Evolutionary conservation across 768 basidiomycete species (phyloP), one percentile per base, ranked within the genome.

Genomic region (Favolaschia claudopus): DNA sequence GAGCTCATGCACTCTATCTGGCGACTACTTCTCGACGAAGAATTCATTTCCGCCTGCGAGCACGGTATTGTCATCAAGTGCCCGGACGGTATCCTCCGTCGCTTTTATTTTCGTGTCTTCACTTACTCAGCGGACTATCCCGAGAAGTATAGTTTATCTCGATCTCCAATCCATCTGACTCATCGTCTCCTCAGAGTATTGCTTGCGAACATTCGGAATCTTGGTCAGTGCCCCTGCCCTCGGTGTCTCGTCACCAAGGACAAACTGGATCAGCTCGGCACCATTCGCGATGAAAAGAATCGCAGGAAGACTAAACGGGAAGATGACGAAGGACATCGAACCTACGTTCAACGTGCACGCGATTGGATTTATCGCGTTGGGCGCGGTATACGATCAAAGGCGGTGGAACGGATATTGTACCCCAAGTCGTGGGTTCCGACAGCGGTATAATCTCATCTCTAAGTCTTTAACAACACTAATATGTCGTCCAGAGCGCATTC

Each of bases 91-190:
- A 40, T 76, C 5, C 31, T n/a, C 8, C 60, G 74, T 5, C 67
- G 71, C 1, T 55, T 77, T 9, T 76, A 67, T 32, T 70, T 70
- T 3, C 55, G 65, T 0, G 64, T 76, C 0, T 71, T 76, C 25
- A 74, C 72, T 1, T 76, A 76, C 39, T 70, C 71, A 4, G 73
- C 72, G 0, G 72, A 77, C 45, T 77, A 77, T 37, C 75, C 75
- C 0, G 74, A 78, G 24, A 78, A 78, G 77, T 76, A 40, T 3
- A 65, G 64, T 13, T 39, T 13, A 48, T 52, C 40, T 31, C 27
- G 32, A 12, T 13, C 7, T 49, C 19, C 38, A 8, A 22, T 10
- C 28, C 13, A 29, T 9, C 37, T 24, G 67, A 12, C 24, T 55
- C 6, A 37, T 12, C 33, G 24, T 53, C 27, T 25, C n/a, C 3